Base-by-base conservation (phyloP, 1,284 basidiomycete genomes). In the Cutaneotrichosporon sp. region DNA sequence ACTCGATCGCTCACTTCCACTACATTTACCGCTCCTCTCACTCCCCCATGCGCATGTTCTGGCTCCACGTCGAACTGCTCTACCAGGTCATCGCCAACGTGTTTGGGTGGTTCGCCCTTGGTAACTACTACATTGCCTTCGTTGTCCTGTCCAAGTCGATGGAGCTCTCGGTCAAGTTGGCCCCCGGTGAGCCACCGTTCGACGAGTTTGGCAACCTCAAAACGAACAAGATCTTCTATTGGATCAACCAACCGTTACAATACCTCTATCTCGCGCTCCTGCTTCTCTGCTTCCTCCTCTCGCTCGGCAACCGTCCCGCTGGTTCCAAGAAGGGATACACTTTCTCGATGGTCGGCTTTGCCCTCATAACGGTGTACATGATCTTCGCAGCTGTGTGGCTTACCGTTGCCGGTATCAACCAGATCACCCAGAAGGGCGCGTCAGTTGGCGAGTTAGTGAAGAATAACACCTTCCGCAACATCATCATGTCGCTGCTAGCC, bases 11-110 rank as follows among this genome's bases (percentile, higher is more conserved):
- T 66, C 91, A 97, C 77, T 97, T 97, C 79, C 87, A 91, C 72
- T 94, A 96, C 74, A 87, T 97, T 61, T 97, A 97, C 80, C 87
- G 92, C 38, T 92, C 90, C 14, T 89, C 89, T 70, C 96, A 98
- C 79, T 82, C 85, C 0, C 85, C 96, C 74, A 64, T 89, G 47
- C 86, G 95, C 72, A 95, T 97, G 81, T 86, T 92, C 76, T 95
- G 91, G 88, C 90, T 99, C 61, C 95, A 98, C 71, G 83, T 98
- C 61, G 94, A 98, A 81, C 86, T 96, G 82, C 59, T 97, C 14
- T 99, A 98, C 79, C 95, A 98, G 78, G 76, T 87, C 7, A 90
- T 94, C 80, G 95, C 90, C 77, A 82, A 97, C 66, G 84, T 98
- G 70, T 97, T 97, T 76, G 88, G 90, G 18, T 97, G 94, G 93